Base-by-base conservation (phyloP, 225 moss, liverwort and hornwort species). In the Straminergon stramineum region DNA sequence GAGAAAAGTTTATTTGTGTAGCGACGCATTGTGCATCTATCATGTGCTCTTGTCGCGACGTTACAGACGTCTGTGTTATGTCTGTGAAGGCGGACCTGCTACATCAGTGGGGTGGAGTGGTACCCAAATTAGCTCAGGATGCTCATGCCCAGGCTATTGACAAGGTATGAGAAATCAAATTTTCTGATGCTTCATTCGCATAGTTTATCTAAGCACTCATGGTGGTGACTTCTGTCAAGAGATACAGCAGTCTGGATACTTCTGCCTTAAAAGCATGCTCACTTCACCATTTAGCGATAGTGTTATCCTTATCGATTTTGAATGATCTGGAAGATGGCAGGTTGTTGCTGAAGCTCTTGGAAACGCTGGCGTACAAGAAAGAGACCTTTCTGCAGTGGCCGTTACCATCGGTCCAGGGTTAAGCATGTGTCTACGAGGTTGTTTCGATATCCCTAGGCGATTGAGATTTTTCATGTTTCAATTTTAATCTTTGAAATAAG, bases 381-480 rank as follows among this genome's bases (percentile, higher is more conserved):
- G 78, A 84, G 96, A 97, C 61, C 97, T 99, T 74, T 94, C 96
- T 86, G 99, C 97, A 32, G 97, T 99, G 68, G 99, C 99, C 83
- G 99, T 99, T 75, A 99, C 99, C 63, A 97, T 99, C 81, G 99
- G 99, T 84, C 99, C 99, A 31, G 99, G 99, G 51, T 91, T 99
- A 86, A 92, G 97, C 94, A 98, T 95, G 92, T 99, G 99, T 93
- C 91, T 99, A 77, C 92, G 91, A 82, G 97, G 98, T 98, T 91
- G 82, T 87, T 86, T 87, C 84, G 39, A 78, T 57, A 82, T 88
- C 45, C 74, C 19, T 71, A 37, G 66, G 61, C 81, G 39, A 61
- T 80, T 41, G 65, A 52, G 35, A 34, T 71, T 81, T 69, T 27
- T 73, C 79, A 19, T 82, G 57, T 51, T 65, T 14, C n/a, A 78